Evolutionary conservation across 1,284 basidiomycete species (phyloP).

Genomic region (Uromyces viciae-fabae): DNA sequence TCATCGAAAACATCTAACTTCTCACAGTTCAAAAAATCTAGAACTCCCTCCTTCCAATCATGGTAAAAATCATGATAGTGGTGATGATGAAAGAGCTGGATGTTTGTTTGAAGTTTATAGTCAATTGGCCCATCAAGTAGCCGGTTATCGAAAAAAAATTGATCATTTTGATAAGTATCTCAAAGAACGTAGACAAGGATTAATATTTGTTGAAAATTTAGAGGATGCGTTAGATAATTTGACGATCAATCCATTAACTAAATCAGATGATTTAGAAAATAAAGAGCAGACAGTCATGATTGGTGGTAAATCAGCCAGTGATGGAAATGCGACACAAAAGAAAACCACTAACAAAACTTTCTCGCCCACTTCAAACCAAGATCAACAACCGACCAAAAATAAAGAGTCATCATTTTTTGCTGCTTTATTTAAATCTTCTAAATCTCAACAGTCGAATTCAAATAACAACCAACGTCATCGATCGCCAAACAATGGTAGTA

Average conservation of each 20-base stretch:
- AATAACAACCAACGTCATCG: constrained; percentile 59
- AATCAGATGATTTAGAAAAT: not conserved
- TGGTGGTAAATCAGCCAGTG: not conserved
- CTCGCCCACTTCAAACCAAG: constrained; percentile 24
- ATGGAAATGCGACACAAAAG: not conserved
- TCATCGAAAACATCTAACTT: constrained; percentile 59
- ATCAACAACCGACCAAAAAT: not conserved
- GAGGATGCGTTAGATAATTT: constrained; percentile 69
- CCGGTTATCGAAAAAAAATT: constrained; percentile 69
- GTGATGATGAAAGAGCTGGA: too few relatives aligned
- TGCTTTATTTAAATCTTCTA: constrained; percentile 15
- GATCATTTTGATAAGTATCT: constrained; percentile 79
- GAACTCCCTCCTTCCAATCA: not conserved
- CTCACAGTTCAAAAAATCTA: constrained; percentile 61
- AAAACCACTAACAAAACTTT: constrained; percentile 43
- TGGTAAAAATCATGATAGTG: not conserved
- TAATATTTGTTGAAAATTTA: constrained; percentile 87
- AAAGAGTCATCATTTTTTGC: constrained; percentile 41
- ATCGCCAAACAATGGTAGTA: constrained; percentile 64
- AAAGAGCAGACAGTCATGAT: not conserved
- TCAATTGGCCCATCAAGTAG: constrained; percentile 60
- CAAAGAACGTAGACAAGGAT: constrained; percentile 76
- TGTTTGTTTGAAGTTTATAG: constrained; percentile 48
- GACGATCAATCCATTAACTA: not conserved
- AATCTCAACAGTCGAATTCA: constrained; percentile 48